Conservation (phyloP, 306 rosid species). For the Trifolium subterraneum region DNA sequence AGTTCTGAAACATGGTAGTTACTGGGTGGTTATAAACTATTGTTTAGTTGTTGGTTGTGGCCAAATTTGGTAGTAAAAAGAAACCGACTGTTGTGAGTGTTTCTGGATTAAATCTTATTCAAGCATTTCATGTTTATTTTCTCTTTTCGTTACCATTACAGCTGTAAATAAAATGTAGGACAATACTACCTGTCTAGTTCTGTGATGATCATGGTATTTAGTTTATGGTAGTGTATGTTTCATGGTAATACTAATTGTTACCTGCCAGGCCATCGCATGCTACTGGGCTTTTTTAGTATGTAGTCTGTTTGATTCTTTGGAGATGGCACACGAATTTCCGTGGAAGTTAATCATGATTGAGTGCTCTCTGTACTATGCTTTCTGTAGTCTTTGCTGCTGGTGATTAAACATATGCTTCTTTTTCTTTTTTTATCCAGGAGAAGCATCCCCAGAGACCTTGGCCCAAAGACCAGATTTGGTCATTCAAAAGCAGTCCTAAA, state of each 20-base stretch:
- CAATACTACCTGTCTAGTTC: not conserved
- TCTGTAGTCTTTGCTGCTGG: constrained; percentile 3
- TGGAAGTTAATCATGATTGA: constrained; percentile 5
- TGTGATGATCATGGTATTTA: not conserved
- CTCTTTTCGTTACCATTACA: not conserved
- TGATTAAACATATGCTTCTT: constrained; percentile 25
- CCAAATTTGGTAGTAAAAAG: constrained; percentile 12
- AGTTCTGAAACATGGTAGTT: not conserved
- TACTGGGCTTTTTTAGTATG: not conserved
- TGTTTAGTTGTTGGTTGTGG: not conserved
- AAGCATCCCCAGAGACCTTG: constrained; percentile 88
- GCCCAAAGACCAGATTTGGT: constrained; percentile 98
- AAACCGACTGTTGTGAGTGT: not conserved
- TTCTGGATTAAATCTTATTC: not conserved
- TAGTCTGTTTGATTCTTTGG: not conserved
- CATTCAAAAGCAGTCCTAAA: constrained; percentile 71
- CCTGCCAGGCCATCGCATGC: not conserved
- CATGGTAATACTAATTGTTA: not conserved
- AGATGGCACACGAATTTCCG: not conserved
- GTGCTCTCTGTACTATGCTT: not conserved
- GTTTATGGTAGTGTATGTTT: not conserved
- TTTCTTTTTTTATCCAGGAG: constrained; percentile 62
- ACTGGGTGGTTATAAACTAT: not conserved
- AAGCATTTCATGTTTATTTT: not conserved
- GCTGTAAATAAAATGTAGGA: not conserved